Evolutionary conservation across 2,329 filamentous ascomycete species (phyloP), one percentile per base, ranked within the genome.

Genomic region (Curvularia sp.): DNA sequence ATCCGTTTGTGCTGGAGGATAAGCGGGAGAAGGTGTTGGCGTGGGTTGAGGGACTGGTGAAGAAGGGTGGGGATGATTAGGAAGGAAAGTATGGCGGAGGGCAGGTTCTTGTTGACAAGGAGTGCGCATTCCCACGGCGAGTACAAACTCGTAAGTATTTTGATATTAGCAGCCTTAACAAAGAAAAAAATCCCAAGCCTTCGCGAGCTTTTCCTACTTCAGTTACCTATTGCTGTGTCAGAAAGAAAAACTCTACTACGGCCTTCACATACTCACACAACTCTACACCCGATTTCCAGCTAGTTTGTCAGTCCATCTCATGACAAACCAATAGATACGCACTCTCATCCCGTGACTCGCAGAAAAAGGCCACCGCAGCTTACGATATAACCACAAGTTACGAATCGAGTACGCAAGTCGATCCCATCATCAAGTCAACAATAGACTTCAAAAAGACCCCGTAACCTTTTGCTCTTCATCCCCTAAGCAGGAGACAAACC

Each of bases 1-100:
- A 59, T 43, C 75, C 79, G 0, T 65, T 55, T 41, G 6, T 69
- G 18, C 73, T 68, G 15, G 52, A 57, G 20, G 68, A 66, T 10
- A 53, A 55, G 28, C 67, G 66, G 7, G 62, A 75, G 5, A 51
- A 71, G 43, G 63, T 75, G 4, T 56, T 73, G 1, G 57, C 70
- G 18, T 74, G 70, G 67, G 61, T 76, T 49, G 58, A 65, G 24
- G 49, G 47, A 1, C 30, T 67, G 30, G 54, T 66, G 6, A 62
- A n/a, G 30, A 57, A 59, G 24, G 60, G 57, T 35, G 55, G 55
- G 5, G n/a, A 31, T 6, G 47, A 56, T 4, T 56, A 10, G 33
- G 38, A 8, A 24, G 6, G 41, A 30, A n/a, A 12, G 24, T 12
- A 6, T n/a, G 22, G 20, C 13, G 18, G 7, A 28, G 26, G 26